A percentile compares a stretch with the other conserved stretches of the same genome.
Evolutionary conservation across 495 filamentous ascomycete species (phyloP).

Genomic region (Hypomontagnella submonticulosa): DNA sequence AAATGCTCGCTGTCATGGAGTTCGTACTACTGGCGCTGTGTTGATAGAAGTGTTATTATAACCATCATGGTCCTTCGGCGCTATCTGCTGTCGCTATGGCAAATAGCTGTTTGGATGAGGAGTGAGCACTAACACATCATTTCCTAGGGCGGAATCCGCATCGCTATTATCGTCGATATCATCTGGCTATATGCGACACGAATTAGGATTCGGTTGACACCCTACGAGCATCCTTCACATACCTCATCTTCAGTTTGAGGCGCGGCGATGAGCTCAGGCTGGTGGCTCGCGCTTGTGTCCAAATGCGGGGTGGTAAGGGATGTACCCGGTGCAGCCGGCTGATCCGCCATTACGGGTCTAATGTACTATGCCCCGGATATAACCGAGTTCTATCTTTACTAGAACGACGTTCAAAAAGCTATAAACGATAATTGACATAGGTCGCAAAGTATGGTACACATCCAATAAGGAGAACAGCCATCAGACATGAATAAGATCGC

Average conservation of each 20-base stretch:
- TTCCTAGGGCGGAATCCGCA: conserved; percentile 12
- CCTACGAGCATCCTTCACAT: not conserved
- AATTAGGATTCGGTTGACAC: not conserved
- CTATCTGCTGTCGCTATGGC: no score
- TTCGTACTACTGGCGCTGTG: conserved; percentile 52
- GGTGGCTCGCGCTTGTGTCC: not conserved
- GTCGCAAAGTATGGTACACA: no score
- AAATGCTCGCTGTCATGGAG: conserved; percentile 59
- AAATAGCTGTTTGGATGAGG: no score
- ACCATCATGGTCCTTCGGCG: no score
- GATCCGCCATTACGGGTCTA: conserved; percentile 1
- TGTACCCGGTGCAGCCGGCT: not conserved
- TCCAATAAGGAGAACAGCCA: no score
- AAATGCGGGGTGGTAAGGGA: not conserved
- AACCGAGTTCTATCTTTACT: no score
- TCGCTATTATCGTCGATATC: conserved; percentile 1
- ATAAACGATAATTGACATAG: no score
- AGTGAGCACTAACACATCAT: conserved; percentile 12
- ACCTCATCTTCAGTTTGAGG: conserved; percentile 11
- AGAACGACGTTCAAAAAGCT: no score
- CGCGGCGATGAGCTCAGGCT: conserved; percentile 11
- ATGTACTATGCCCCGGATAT: no score
- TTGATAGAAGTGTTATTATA: no score
- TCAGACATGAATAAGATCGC: no score
- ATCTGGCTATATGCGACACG: not conserved